Base-by-base conservation (phyloP, 306 rosid species). In the Lathyrus tuberosus region DNA sequence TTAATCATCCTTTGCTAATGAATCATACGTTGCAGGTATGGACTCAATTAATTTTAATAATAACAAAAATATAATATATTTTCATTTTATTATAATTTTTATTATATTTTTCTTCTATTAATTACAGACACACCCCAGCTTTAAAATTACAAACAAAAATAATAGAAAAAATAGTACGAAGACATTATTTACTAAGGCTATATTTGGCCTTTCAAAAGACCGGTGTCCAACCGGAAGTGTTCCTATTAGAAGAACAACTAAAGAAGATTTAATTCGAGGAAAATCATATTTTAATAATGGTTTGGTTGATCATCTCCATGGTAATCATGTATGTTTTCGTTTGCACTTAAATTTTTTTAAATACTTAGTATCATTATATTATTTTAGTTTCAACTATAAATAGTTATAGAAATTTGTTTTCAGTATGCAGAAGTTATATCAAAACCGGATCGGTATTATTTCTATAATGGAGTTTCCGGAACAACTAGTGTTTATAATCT, bases 221-320 rank as follows among this genome's bases (percentile, higher is more conserved):
- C 3, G 4, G 0, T 77, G 81, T 70, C 76, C 76, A 14, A 6
- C 0, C 0, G 76, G 62, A 43, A 42, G 44, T 0, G 61, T 70
- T 52, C 72, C 72, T 30, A 52, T 76, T 49, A 47, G 33, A 1
- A 66, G 73, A 37, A 43, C 31, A 30, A 65, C 40, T 5, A 53
- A 43, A 56, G 10, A 46, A 14, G 52, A 75, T 3, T 28, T 68
- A 0, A 35, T 48, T 17, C 26, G 13, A 16, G 5, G 4, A 0
- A 60, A 35, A 49, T 13, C 40, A 58, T 12, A 12, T 13, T 72
- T 52, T 15, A 31, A 13, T 2, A 63, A 38, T 15, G 18, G 46
- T 2, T 2, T 58, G 3, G 2, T 31, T 14, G 3, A 41, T 3
- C 1, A 2, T 1, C 0, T 0, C 1, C 20, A 4, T 2, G 20